Base-by-base conservation (phyloP, 177 flowering plant species). In the Tripterygium wilfordii region DNA sequence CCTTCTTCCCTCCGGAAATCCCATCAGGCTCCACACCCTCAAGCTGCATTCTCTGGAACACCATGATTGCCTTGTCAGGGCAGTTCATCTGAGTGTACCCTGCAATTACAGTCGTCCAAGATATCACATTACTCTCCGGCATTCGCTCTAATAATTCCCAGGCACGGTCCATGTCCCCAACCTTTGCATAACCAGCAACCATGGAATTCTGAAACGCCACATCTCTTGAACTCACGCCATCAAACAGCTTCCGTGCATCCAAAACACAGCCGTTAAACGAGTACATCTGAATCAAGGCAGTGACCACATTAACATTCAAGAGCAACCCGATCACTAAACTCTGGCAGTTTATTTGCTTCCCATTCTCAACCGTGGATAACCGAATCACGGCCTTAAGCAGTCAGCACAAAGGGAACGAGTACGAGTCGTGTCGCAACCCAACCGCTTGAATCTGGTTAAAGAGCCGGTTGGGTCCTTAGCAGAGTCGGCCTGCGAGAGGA, bases 151-250 rank as follows among this genome's bases (percentile, higher is more conserved):
- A 77, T 60, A 83, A 30, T 0, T 5, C 41, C 36, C 60, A 31
- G 2, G 79, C 91, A 53, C 24, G 54, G 8, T 67, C 76, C 30
- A 72, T 18, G 26, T 76, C 75, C n/a, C 83, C 83, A 40, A 54
- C 59, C 63, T 70, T 75, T 2, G 52, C 69, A 65, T 80, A 75
- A 5, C 76, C 83, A 0, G 79, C 65, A 48, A 83, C 45, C 77
- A 80, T 74, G 0, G 84, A 71, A 56, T 78, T 78, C 90, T 87
- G 80, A 16, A 64, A 26, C 10, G 70, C 50, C n/a, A 74, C 65
- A 42, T 67, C 75, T 29, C 60, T 64, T 2, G 20, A 17, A 10
- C 6, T 12, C 19, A 13, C 15, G 13, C 13, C 57, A 25, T 77
- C 85, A 49, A 84, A 84, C 60, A 82, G 37, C 14, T 58, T 53